Percentiles rank a stretch among this genome's conserved stretches.
Conservation (phyloP, 768 basidiomycete genomes). For the Hypsizygus marmoreus region DNA sequence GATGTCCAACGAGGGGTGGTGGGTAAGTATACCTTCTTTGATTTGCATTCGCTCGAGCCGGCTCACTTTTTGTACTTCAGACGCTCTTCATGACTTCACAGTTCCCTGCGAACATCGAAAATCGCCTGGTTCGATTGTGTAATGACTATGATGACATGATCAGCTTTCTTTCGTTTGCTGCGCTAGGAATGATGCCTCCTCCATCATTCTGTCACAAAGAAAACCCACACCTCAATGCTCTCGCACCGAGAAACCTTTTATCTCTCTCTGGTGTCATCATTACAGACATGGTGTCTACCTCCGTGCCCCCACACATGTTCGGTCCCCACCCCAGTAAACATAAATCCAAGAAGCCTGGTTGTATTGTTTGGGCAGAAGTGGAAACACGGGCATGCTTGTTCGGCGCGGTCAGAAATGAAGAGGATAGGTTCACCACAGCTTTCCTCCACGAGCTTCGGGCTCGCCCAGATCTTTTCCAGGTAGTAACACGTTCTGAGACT, state of each 20-base stretch:
- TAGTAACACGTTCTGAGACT: slow-evolving; percentile 29
- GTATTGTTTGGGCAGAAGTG: slow-evolving; percentile 24
- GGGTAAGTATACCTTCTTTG: too few species aligned
- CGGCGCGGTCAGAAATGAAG: slow-evolving; percentile 30
- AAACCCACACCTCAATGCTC: not conserved
- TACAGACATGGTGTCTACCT: slow-evolving; percentile 17
- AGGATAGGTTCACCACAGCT: slow-evolving; percentile 22
- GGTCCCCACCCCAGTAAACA: slow-evolving; percentile 7
- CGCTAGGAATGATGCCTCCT: slow-evolving; percentile 18
- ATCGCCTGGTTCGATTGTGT: slow-evolving; percentile 31
- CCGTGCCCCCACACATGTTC: not conserved
- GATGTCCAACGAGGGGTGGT: slow-evolving; percentile 32
- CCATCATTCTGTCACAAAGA: slow-evolving; percentile 22
- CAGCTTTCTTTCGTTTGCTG: slow-evolving; percentile 27
- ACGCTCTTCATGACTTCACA: too few species aligned
- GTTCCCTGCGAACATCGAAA: slow-evolving; percentile 24
- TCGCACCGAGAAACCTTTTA: not conserved
- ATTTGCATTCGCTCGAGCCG: too few species aligned
- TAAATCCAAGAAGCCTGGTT: slow-evolving; percentile 13
- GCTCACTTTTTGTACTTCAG: too few species aligned
- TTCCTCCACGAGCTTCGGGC: slow-evolving; percentile 30
- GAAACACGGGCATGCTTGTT: slow-evolving; percentile 28
- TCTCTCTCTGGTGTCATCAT: slow-evolving; percentile 2
- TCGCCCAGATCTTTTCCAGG: slow-evolving; percentile 31
- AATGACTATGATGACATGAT: slow-evolving; percentile 30